Evolutionary conservation across 768 basidiomycete species (phyloP).

Genomic region (Myochromella boudieri): DNA sequence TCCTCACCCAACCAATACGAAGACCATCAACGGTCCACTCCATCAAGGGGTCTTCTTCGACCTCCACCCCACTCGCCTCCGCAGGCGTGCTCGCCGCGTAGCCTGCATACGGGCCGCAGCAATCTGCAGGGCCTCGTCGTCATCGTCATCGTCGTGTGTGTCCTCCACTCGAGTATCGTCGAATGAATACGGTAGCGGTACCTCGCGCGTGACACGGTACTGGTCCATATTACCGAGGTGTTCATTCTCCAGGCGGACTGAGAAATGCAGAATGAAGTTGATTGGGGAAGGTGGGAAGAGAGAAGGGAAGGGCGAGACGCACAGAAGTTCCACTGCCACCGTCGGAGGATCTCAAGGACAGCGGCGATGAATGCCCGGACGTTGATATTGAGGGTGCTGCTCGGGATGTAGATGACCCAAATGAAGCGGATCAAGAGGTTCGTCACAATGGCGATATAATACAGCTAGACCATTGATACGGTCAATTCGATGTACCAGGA

Average conservation of each 20-base stretch:
- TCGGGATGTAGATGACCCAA: slow-evolving; percentile 80
- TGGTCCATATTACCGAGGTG: slow-evolving; percentile 93
- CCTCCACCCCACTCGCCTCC: no score
- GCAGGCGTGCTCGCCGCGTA: no score
- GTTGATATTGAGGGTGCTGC: slow-evolving; percentile 42
- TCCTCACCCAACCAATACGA: no score
- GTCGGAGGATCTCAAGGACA: slow-evolving; percentile 72
- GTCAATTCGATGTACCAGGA: neutral
- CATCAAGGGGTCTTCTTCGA: no score
- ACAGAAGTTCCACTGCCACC: slow-evolving; percentile 95
- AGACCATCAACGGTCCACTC: no score
- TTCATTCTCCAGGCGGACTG: slow-evolving; percentile 86
- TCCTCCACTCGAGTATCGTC: slow-evolving; percentile 51
- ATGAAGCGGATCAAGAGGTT: slow-evolving; percentile 78
- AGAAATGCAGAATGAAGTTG: neutral
- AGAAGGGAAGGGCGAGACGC: slow-evolving; percentile 24
- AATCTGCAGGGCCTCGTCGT: slow-evolving; percentile 25
- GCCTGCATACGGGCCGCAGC: no score
- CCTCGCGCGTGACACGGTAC: slow-evolving; percentile 84
- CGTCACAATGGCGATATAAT: slow-evolving; percentile 77
- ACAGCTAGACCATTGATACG: slow-evolving; percentile 42
- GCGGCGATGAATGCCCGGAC: slow-evolving; percentile 68
- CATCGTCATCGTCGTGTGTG: slow-evolving; percentile 41
- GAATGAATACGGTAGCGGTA: slow-evolving; percentile 76
- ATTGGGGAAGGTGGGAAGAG: neutral